Conservation (phyloP, 371 early-diverging fungal genomes). For the Saksenaea oblongispora region DNA sequence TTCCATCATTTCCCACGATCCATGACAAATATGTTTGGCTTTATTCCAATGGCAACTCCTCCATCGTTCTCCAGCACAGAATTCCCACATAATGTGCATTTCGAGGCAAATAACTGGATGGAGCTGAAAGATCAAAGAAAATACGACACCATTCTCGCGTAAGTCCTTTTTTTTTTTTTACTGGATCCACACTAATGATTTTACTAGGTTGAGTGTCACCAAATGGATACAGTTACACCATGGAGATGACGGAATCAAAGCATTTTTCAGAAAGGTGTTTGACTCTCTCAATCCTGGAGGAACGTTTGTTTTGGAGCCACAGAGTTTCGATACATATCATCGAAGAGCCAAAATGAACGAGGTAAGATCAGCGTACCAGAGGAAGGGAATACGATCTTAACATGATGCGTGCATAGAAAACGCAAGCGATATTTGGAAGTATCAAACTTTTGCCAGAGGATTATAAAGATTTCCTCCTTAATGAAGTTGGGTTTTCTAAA, state of each 20-base stretch:
- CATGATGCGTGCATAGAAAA: constrained; percentile 10
- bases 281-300: constrained; percentile 62
- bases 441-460: constrained; percentile 36
- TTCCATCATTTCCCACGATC: constrained; percentile 66
- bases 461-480: constrained; percentile 33
- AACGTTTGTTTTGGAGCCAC: constrained; percentile 74
- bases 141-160: constrained; percentile 58
- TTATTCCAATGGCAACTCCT: constrained; percentile 40
- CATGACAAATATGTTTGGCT: constrained; percentile 57
- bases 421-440: constrained; percentile 18
- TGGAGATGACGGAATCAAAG: constrained; percentile 76
- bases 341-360: constrained; percentile 44
- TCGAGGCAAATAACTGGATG: constrained; percentile 44
- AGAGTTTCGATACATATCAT: constrained; percentile 57
- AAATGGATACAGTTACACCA: constrained; percentile 86
- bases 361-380: constrained; percentile 9
- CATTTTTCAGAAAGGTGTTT: constrained; percentile 69
- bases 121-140: constrained; percentile 20
- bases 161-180: constrained; percentile 2
- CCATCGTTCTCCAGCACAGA: constrained; percentile 9
- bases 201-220: constrained; percentile 59
- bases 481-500: constrained; percentile 32
- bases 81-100: constrained; percentile 70
- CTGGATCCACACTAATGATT: not conserved
- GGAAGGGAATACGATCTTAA: not conserved